A percentile compares a stretch with the other conserved stretches of the same genome.
Conservation (phyloP, 2,329 filamentous ascomycete genomes). For the Xylariales sp. region DNA sequence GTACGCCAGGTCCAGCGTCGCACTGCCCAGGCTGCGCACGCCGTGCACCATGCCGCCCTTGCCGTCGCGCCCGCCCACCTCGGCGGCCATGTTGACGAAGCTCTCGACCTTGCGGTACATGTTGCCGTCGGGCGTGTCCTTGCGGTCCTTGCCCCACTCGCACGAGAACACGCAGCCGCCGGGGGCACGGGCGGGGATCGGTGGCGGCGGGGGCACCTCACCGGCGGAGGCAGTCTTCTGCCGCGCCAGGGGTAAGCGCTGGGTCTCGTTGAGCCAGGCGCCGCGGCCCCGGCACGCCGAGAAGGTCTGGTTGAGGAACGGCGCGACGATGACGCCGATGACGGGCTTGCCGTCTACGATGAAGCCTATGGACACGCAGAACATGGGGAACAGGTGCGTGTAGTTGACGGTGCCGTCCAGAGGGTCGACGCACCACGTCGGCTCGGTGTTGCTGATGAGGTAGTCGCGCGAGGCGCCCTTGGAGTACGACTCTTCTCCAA, state of each 20-base stretch:
- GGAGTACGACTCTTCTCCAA: slow-evolving; percentile 74
- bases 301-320: slow-evolving; percentile 66
- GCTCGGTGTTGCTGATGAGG: slow-evolving; percentile 55
- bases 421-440: slow-evolving; percentile 75
- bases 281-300: slow-evolving; percentile 62
- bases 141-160: slow-evolving; percentile 76
- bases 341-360: slow-evolving; percentile 54
- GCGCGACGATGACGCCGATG: slow-evolving; percentile 69
- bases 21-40: slow-evolving; percentile 66
- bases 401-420: slow-evolving; percentile 80
- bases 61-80: slow-evolving; percentile 56
- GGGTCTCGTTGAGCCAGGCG: slow-evolving; percentile 64
- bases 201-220: slow-evolving; percentile 60
- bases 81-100: slow-evolving; percentile 70
- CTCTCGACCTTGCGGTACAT: slow-evolving; percentile 68
- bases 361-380: slow-evolving; percentile 74
- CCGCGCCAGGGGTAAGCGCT: slow-evolving; percentile 57
- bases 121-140: slow-evolving; percentile 63
- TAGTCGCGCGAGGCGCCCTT: slow-evolving; percentile 64
- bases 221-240: no score
- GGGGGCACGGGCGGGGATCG: slow-evolving; percentile 60
- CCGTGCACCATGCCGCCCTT: slow-evolving; percentile 79
- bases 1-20: slow-evolving; percentile 71
- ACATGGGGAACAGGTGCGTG: slow-evolving; percentile 76
- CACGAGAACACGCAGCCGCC: slow-evolving; percentile 68